Evolutionary conservation across 1,139 yeast species (phyloP), one percentile per base, ranked within the genome.

Genomic region (Yamadazyma blattariae): DNA sequence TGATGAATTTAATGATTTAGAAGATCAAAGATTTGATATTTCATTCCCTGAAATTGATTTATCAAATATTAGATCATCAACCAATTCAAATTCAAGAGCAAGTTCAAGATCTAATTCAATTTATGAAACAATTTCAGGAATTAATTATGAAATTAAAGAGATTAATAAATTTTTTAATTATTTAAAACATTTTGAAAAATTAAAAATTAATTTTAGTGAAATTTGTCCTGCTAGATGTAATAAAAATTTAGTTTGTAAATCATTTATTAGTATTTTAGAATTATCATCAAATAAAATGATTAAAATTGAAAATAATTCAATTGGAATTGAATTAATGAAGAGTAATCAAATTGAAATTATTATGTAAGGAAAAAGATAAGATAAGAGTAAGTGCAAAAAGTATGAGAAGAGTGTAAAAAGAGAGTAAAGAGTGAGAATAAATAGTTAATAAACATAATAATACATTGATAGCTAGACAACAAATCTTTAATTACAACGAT

Each of bases 261-360:
- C 74, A 3, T 68, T 72, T 42, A 49, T 64, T 11, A 61, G 67
- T 32, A 38, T 71, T 1, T 51, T 72, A 29, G 63, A 67, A 30
- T 51, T 71, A 33, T 60, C 71, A 0, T 57, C 66, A 7, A 51
- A 29, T 3, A 27, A n/a, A 10, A 15, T 13, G 11, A 22, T 32
- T 21, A 7, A 8, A 10, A 20, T 32, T 14, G 13, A 20, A 10
- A 22, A 3, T 16, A 19, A 21, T n/a, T 3, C 4, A 2, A 12
- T 9, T 13, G 29, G 20, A 24, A n/a, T 14, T 19, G 25, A 25
- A 15, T 12, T 31, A 8, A 25, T 31, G 29, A n/a, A 31, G 15
- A 17, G 19, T 17, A 5, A 5, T 17, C 19, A 17, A 17, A 17
- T 17, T 17, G 7, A 17, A 5, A 17, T 17, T 17, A 7, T 17